Percentiles rank a stretch among this genome's conserved stretches.
These are phyloP conservation scores for Boletus reticulatus DNA, from an alignment of 768 basidiomycete species.

Conservation along the genomic window DNA sequence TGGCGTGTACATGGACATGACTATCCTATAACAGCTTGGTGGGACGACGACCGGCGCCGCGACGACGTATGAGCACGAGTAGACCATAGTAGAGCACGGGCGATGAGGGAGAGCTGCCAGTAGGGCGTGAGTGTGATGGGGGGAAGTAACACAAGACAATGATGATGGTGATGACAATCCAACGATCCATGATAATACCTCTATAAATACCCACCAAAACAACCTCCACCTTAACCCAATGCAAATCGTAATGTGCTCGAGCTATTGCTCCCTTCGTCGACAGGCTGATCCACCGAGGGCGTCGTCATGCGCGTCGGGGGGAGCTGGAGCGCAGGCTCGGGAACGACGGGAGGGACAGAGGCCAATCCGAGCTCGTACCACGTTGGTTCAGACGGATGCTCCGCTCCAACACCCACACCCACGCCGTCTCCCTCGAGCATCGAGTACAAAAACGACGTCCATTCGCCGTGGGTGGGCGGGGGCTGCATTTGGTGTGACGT, in stretches of 20 bases:
- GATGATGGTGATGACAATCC: background rate
- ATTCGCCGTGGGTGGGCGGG: slow-evolving; percentile 22
- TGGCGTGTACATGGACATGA: background rate
- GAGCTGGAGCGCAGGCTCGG: slow-evolving; percentile 8
- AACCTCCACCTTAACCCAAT: slow-evolving; percentile 18
- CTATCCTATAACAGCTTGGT: too few species aligned
- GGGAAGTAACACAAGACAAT: background rate
- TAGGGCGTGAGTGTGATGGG: too few species aligned
- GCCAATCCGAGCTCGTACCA: slow-evolving; percentile 32
- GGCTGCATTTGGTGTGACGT: background rate
- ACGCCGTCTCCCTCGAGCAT: slow-evolving; percentile 33
- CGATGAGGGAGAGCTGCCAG: background rate
- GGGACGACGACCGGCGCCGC: too few species aligned
- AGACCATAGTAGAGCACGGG: background rate
- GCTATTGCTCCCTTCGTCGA: slow-evolving; percentile 23
- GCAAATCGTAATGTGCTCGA: slow-evolving; percentile 33
- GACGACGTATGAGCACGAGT: too few species aligned
- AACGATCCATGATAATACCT: slow-evolving; percentile 18
- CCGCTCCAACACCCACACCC: slow-evolving; percentile 2
- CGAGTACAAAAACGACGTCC: slow-evolving; percentile 34
- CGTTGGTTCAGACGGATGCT: slow-evolving; percentile 12
- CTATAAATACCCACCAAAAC: slow-evolving; percentile 24
- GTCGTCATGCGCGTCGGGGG: background rate
- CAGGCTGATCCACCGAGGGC: slow-evolving; percentile 8
- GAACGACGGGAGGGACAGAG: slow-evolving; percentile 12